Conservation (phyloP, 768 basidiomycete genomes). For the Auriscalpium microsporum region DNA sequence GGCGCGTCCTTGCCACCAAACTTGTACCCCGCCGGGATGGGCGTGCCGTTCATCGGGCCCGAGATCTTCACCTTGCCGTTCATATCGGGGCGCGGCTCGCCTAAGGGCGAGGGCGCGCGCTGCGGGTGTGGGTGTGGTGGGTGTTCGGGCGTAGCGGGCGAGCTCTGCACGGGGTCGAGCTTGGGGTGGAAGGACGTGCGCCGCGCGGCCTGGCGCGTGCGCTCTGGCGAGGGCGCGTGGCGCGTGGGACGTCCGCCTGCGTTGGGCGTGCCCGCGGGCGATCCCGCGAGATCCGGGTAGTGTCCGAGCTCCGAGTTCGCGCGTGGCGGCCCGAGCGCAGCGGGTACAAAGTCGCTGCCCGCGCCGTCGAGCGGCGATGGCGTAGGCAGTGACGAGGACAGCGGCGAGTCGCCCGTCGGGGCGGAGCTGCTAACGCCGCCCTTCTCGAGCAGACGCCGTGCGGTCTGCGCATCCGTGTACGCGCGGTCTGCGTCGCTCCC, state of each 20-base stretch:
- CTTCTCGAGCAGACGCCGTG: constrained; percentile 35
- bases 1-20: constrained; percentile 72
- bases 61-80: constrained; percentile 79
- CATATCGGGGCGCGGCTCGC: constrained; percentile 38
- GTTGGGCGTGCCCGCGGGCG: constrained; percentile 10
- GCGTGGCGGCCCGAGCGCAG: constrained; percentile 32
- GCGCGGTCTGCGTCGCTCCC: constrained; percentile 30
- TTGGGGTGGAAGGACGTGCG: constrained; percentile 62
- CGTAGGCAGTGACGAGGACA: constrained; percentile 53
- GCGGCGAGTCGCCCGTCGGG: constrained; percentile 45
- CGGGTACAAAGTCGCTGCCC: constrained; percentile 12
- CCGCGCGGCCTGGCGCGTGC: constrained; percentile 46
- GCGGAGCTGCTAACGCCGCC: constrained; percentile 15
- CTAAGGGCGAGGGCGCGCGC: constrained; percentile 38
- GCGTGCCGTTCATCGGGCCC: constrained; percentile 75
- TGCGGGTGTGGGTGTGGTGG: constrained; percentile 30
- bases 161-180: constrained; percentile 39
- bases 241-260: constrained; percentile 20
- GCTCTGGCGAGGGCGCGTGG: constrained; percentile 47
- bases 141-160: constrained; percentile 29
- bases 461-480: constrained; percentile 30
- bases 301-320: constrained; percentile 80
- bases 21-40: constrained; percentile 84
- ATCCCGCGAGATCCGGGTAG: constrained; percentile 56
- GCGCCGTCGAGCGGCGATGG: constrained; percentile 35